Evolutionary conservation across 495 filamentous ascomycete species (phyloP), one percentile per base, ranked within the genome.

Genomic region (Trypethelium eluteriae): DNA sequence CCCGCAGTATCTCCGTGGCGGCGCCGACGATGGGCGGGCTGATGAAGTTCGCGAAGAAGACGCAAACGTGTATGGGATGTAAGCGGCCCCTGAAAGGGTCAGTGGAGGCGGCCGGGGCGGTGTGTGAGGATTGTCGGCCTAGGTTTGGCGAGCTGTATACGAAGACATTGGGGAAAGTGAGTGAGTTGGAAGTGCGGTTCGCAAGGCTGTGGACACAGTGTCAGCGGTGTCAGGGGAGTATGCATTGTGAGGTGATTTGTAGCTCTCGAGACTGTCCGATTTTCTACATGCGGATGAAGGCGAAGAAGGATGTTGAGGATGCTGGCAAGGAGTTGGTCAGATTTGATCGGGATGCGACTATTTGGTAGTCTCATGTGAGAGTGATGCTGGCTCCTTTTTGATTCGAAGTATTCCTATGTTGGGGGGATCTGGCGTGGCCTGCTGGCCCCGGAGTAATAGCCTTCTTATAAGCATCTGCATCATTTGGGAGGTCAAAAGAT

Each of bases 261-360:
- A 91, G 88, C 49, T 92, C 89, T 70, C 89, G 89, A 73, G 94
- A 99, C 78, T 99, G 94, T 74, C 94, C 94, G 3, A 99, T 99
- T 69, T 99, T 97, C 79, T 99, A 99, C 74, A 99, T 98, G 94
- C 88, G 94, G 3, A 99, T 99, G 94, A 99, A 99, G 81, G 93
- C 92, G 36, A 96, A 96, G 85, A 99, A 98, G 80, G 94, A 99
- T 75, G 86, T 98, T 53, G 92, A 97, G 76, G 94, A 99, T 80
- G 86, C 85, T 2, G 92, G 92, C 67, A 96, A 90, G 81, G 95
- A 99, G 74, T 71, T 98, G 73, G 83, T 82, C 74, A 80, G 94
- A 74, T 99, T 98, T 79, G 94, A 98, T 81, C 84, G 85, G 70
- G 94, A 96, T 76, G 81, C 79, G 49, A 83, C 80, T 61, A 76